Base-by-base conservation (phyloP, 129 eudicot genomes). In the Artemisia argyi region DNA sequence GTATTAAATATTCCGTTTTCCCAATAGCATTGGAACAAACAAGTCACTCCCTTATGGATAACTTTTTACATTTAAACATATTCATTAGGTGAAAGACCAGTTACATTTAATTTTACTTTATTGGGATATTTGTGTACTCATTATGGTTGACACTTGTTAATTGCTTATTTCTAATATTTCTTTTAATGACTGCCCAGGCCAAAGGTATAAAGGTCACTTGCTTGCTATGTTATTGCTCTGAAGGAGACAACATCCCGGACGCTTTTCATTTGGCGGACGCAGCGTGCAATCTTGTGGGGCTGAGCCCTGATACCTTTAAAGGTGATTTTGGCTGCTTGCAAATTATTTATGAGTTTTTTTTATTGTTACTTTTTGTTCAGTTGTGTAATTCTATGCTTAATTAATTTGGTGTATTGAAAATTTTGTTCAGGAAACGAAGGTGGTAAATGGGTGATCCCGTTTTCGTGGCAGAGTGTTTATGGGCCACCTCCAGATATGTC, bases 401-500 rank as follows among this genome's bases (percentile, higher is more conserved):
- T 6, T 70, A 18, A 0, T 11, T 3, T 53, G 49, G 3, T 22
- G 56, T 57, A 46, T 42, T 10, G 20, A 11, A 26, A 22, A 14
- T n/a, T 14, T 73, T 81, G 48, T 78, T 51, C 96, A 91, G 99
- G 88, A 61, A 85, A 73, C 46, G 91, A 74, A 78, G 89, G 83
- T 49, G 82, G 83, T 9, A 81, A 74, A 73, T 95, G 99, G 99
- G 77, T 79, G 65, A 74, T 83, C 56, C 96, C 97, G 2, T 84
- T 83, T 69, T 95, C 97, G 54, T 95, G 99, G 97, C 86, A 88
- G 84, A 95, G 96, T 73, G 93, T 94, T 15, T 94, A 94, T 42
- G 99, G 99, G 57, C 99, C 99, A 5, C 99, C 99, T 55, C 96
- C 97, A 56, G 99, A 94, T 71, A 79, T 88, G 91, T 76, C 91